These are phyloP conservation scores for Suillus lakei DNA, from an alignment of 768 basidiomycete species.

Conservation along the genomic window DNA sequence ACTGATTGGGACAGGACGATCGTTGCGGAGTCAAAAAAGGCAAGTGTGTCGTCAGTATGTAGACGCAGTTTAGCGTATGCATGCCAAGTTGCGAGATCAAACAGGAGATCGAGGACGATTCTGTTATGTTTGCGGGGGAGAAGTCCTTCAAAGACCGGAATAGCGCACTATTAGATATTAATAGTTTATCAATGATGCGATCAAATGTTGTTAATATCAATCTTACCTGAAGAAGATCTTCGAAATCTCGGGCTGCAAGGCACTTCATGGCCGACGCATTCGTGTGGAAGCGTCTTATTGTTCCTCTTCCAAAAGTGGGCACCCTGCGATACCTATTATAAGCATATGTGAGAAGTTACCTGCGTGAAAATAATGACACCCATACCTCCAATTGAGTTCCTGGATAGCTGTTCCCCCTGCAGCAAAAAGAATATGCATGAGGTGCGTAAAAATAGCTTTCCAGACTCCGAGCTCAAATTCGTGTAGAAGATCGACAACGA, in stretches of 20 bases:
- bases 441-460: constrained; percentile 28
- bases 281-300: constrained; percentile 35
- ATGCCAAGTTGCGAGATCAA: constrained; percentile 39
- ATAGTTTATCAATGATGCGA: background rate
- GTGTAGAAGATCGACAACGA: constrained; percentile 27
- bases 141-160: constrained; percentile 45
- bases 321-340: constrained; percentile 33
- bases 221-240: constrained; percentile 41
- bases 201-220: background rate
- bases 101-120: constrained; percentile 28
- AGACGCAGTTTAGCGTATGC: constrained; percentile 38
- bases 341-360: background rate
- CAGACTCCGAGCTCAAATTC: constrained; percentile 31
- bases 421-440: constrained; percentile 26
- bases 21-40: constrained; percentile 24
- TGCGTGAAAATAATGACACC: too few species aligned
- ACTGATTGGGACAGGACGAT: constrained; percentile 25
- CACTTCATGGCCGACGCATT: constrained; percentile 41
- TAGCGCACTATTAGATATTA: constrained; percentile 37
- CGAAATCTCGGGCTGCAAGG: constrained; percentile 42
- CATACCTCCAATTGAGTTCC: constrained; percentile 23
- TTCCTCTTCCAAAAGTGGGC: constrained; percentile 37
- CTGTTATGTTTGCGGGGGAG: constrained; percentile 29
- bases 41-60: constrained; percentile 31
- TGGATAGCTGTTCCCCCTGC: constrained; percentile 9